Percentiles rank a stretch among this genome's conserved stretches.
Evolutionary conservation across 108 stramenopile species (phyloP).

Genomic region (Pseudonitzschia pungens): DNA sequence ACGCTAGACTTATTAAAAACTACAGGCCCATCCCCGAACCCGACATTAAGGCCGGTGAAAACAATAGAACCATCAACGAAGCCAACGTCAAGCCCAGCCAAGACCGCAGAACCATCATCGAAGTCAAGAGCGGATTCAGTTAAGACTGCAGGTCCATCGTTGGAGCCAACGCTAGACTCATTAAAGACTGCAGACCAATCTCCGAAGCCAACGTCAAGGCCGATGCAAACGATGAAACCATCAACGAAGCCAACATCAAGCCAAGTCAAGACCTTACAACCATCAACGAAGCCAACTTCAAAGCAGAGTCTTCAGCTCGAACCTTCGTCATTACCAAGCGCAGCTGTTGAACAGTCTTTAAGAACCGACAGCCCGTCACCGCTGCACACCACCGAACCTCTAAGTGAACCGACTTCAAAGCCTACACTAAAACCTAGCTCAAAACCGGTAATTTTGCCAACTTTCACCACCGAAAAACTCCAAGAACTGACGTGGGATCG

Average conservation of each 20-base stretch:
- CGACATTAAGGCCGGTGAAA: not conserved
- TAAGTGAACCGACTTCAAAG: not conserved
- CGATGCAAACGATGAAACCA: not conserved
- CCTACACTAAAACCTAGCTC: not conserved
- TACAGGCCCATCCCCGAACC: not conserved
- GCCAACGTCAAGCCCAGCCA: not conserved
- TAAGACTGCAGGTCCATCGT: not conserved
- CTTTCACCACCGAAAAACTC: not conserved
- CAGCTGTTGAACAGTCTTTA: too few relatives aligned
- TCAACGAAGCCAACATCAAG: conserved; percentile 1
- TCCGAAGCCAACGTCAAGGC: not conserved
- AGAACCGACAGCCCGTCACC: not conserved
- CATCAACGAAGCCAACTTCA: not conserved
- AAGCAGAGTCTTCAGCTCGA: not conserved
- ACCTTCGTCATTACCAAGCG: not conserved
- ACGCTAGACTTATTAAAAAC: not conserved
- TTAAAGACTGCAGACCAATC: not conserved
- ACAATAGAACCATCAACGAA: not conserved
- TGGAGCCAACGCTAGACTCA: not conserved
- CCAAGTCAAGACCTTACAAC: not conserved
- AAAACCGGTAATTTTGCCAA: not conserved
- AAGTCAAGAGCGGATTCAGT: not conserved
- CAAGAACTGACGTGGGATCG: conserved; percentile 11
- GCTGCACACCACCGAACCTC: not conserved
- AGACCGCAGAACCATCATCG: not conserved